These are phyloP conservation scores for Volvox carteri DNA, from an alignment of 163 green algal genomes.

Conservation along the genomic window DNA sequence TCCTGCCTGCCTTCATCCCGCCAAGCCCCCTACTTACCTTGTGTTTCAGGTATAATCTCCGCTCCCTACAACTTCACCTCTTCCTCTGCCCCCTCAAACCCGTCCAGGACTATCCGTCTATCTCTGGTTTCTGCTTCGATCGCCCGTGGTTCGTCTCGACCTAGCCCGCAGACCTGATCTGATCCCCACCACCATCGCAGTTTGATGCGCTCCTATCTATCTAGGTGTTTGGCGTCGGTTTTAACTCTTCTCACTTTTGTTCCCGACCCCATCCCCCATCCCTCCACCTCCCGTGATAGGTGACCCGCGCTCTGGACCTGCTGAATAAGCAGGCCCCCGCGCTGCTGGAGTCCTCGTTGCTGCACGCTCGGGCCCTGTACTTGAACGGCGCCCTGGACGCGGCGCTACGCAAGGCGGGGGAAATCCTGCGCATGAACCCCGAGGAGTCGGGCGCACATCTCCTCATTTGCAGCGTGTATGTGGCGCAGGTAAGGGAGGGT, in stretches of 20 bases:
- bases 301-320: slow-evolving; percentile 62
- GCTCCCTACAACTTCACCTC: too few relatives aligned
- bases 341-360: slow-evolving; percentile 72
- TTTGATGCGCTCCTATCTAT: too few relatives aligned
- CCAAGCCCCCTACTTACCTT: too few relatives aligned
- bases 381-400: slow-evolving; percentile 75
- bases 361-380: slow-evolving; percentile 73
- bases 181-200: too few relatives aligned
- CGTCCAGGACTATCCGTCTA: too few relatives aligned
- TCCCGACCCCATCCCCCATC: background rate
- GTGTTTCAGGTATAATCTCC: too few relatives aligned
- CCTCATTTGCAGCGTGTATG: slow-evolving; percentile 74
- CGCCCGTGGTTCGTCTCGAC: too few relatives aligned
- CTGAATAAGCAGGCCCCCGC: slow-evolving; percentile 63
- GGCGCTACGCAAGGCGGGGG: slow-evolving; percentile 69
- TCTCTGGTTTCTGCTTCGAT: too few relatives aligned
- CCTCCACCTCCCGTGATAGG: background rate
- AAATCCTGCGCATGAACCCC: slow-evolving; percentile 69
- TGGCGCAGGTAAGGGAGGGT: slow-evolving; percentile 64
- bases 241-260: background rate
- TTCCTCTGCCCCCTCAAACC: too few relatives aligned
- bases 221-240: too few relatives aligned
- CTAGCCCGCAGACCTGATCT: too few relatives aligned
- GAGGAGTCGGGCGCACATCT: slow-evolving; percentile 73
- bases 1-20: too few relatives aligned